A percentile compares a stretch with the other conserved stretches of the same genome.
phyloP scores from a whole-genome alignment of 2,329 filamentous ascomycete genomes.

The Bipolaris sorokiniana region DNA sequence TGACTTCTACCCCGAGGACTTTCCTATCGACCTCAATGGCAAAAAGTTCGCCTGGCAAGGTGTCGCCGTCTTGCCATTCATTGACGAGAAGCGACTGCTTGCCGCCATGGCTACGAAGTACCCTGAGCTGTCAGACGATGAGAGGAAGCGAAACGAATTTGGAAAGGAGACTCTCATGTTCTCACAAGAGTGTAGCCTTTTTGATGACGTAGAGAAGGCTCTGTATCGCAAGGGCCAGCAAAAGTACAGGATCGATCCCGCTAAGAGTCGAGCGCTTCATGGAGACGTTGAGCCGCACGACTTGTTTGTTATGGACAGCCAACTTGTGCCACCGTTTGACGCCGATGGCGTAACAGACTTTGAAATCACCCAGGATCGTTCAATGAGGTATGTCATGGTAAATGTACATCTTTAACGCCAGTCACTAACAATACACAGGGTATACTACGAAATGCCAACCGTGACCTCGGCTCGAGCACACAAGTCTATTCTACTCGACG shows the following conservation, averaged over 20 bases:
- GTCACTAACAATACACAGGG: conserved; percentile 59
- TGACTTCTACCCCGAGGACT: conserved; percentile 96
- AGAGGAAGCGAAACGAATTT: conserved; percentile 76
- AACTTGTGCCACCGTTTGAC: conserved; percentile 78
- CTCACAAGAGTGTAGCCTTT: conserved; percentile 82
- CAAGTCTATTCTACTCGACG: conserved; percentile 92
- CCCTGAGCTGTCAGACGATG: conserved; percentile 76
- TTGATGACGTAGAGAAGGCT: conserved; percentile 79
- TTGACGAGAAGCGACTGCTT: conserved; percentile 86
- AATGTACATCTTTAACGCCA: no score
- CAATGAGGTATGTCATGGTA: conserved; percentile 70
- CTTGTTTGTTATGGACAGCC: conserved; percentile 81
- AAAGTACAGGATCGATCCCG: conserved; percentile 75
- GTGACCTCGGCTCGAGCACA: conserved; percentile 68
- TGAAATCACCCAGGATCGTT: conserved; percentile 63
- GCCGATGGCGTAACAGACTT: conserved; percentile 54
- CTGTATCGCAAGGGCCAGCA: conserved; percentile 82
- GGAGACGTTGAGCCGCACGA: conserved; percentile 83
- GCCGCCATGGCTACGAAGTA: conserved; percentile 84
- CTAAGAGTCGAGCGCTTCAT: conserved; percentile 75
- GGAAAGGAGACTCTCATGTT: conserved; percentile 84
- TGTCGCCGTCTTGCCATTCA: conserved; percentile 90
- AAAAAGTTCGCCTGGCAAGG: conserved; percentile 99
- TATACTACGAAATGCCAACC: conserved; percentile 82
- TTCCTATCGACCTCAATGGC: conserved; percentile 90